Conservation (phyloP, 2,329 filamentous ascomycete genomes). For the Zasmidium angulare region DNA sequence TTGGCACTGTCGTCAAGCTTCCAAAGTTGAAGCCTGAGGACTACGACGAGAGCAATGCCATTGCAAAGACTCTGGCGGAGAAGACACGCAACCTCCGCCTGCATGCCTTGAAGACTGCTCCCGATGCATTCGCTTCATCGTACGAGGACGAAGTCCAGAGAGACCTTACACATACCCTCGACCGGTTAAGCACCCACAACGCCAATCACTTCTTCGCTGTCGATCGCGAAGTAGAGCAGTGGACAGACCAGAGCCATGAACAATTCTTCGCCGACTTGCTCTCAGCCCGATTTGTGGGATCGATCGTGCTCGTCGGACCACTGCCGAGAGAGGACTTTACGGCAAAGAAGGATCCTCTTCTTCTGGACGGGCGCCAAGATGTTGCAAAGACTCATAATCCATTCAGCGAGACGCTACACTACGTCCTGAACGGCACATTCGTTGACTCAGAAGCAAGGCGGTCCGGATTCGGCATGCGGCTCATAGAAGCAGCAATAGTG, state of each 20-base stretch:
- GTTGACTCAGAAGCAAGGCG: conserved; percentile 28
- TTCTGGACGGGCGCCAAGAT: background rate
- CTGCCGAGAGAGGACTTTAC: conserved; percentile 6
- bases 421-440: conserved; percentile 34
- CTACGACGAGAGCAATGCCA: conserved; percentile 2
- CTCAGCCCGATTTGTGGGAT: conserved; percentile 26
- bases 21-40: conserved; percentile 15
- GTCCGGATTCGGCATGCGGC: conserved; percentile 29
- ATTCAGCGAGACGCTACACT: conserved; percentile 8
- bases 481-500: conserved; percentile 30
- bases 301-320: conserved; percentile 31
- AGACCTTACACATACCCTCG: conserved; percentile 20
- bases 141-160: conserved; percentile 29
- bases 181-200: conserved; percentile 27
- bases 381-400: background rate
- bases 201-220: conserved; percentile 29
- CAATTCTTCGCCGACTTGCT: conserved; percentile 11
- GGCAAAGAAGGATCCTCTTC: conserved; percentile 21
- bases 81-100: conserved; percentile 29
- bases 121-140: conserved; percentile 33
- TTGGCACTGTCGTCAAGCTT: conserved; percentile 9
- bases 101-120: conserved; percentile 26
- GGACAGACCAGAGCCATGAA: background rate
- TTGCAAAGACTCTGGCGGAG: conserved; percentile 13
- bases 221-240: background rate